Evolutionary conservation across 106 monocot genomes (phyloP), one percentile per base, ranked within the genome.

Genomic region (Dioscorea zingiberensis): DNA sequence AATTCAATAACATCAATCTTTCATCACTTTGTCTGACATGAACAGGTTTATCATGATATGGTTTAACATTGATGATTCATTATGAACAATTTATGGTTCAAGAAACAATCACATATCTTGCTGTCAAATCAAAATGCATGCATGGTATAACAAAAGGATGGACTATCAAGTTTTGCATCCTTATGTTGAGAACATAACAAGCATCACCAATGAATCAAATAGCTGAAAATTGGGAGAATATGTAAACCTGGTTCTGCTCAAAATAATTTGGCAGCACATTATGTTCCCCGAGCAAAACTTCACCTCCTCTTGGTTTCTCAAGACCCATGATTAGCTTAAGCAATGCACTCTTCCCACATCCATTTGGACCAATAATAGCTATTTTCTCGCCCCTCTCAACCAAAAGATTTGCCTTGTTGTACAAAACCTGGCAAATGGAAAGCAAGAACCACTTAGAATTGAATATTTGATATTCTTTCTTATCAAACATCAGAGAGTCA

Each of bases 181-280:
- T 38, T 38, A 38, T 38, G 10, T 38, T 38, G 38, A 38, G 38
- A 38, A 6, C 38, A 38, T n/a, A n/a, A n/a, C 38, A 38, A 38
- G 4, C 38, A 38, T 38, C 38, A 38, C 10, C 4, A 38, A 38
- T 10, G 4, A 38, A 2, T 2, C 0, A 51, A 19, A 51, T 51
- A 51, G 0, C 0, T 13, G 15, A 16, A 51, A 51, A 16, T 13
- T 18, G 8, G 51, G 4, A 51, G 51, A 4, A 18, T 51, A 4
- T 51, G 25, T 3, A 13, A 80, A 98, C 98, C 93, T 98, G 98
- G 69, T 98, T 98, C 71, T 98, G 98, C 79, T 93, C 98, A 49
- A 98, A 98, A 70, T 93, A 98, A 67, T 98, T 98, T 24, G 98
- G 98, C 44, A 89, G 84, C 19, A 98, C 89, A 75, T 98, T 98